phyloP scores from a whole-genome alignment of 805 yeast genomes.

The Starmerella riodocensis region DNA sequence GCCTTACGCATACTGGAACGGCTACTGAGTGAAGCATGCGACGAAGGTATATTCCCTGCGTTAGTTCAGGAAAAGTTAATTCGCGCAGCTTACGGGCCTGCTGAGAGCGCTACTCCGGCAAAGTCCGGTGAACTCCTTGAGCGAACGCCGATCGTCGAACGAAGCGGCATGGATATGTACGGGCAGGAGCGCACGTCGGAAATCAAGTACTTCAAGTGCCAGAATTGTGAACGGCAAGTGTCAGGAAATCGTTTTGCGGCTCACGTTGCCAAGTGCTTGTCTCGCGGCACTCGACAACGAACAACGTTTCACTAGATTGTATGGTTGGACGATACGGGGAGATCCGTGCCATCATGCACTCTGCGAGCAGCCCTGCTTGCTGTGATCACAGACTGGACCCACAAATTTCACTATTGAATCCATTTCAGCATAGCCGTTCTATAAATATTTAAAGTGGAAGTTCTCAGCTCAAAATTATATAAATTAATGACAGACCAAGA shows the following conservation, averaged over 20 bases:
- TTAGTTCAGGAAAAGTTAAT: slow-evolving; percentile 26
- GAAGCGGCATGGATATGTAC: slow-evolving; percentile 32
- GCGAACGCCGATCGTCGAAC: slow-evolving; percentile 17
- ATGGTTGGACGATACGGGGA: too few relatives aligned
- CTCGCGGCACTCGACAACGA: slow-evolving; percentile 34
- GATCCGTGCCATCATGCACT: too few relatives aligned
- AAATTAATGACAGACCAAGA: too few relatives aligned
- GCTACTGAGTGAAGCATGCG: slow-evolving; percentile 25
- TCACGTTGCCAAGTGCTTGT: slow-evolving; percentile 79
- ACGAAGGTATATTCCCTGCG: slow-evolving; percentile 27
- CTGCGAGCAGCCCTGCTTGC: too few relatives aligned
- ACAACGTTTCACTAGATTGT: too few relatives aligned
- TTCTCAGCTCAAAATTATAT: too few relatives aligned
- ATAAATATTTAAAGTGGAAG: too few relatives aligned
- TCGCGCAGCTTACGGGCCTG: slow-evolving; percentile 27
- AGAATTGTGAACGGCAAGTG: slow-evolving; percentile 69
- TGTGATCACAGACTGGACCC: too few relatives aligned
- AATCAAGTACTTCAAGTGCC: slow-evolving; percentile 57
- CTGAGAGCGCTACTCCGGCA: slow-evolving; percentile 15
- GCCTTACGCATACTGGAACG: slow-evolving; percentile 12
- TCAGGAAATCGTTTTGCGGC: slow-evolving; percentile 90
- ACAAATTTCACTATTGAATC: too few relatives aligned
- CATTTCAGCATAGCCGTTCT: too few relatives aligned
- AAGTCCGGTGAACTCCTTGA: slow-evolving; percentile 19
- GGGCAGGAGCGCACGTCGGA: slow-evolving; percentile 36